phyloP scores from a whole-genome alignment of 805 yeast genomes.

The Zygoascus ofunaensis region DNA sequence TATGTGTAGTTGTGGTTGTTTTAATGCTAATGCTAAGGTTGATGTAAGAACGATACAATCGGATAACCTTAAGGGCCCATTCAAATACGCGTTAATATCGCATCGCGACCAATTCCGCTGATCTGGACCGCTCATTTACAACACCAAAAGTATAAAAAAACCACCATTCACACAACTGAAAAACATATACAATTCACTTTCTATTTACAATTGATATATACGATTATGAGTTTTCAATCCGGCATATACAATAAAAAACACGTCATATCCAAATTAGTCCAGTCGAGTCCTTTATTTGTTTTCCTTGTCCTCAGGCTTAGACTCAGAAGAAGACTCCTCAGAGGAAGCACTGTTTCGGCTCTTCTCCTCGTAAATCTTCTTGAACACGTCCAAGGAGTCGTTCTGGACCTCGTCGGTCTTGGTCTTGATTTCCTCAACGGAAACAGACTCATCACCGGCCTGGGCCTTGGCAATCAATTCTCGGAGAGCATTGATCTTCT shows the following conservation, averaged over 20 bases:
- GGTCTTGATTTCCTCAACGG: conserved; percentile 56
- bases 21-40: no score
- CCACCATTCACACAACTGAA: no score
- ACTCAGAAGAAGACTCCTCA: conserved; percentile 9
- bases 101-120: no score
- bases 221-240: no score
- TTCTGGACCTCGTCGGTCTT: conserved; percentile 79
- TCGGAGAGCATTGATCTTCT: conserved; percentile 53
- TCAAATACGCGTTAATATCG: no score
- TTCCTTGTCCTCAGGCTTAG: conserved; percentile 16
- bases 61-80: no score
- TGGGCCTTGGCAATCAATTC: conserved; percentile 67
- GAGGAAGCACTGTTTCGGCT: conserved; percentile 12
- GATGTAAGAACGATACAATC: no score
- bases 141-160: neutral
- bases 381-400: conserved; percentile 73
- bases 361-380: conserved; percentile 53
- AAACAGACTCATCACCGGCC: conserved; percentile 51
- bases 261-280: neutral
- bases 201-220: neutral
- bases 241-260: neutral
- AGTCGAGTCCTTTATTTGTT: neutral
- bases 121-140: no score
- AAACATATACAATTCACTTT: conserved; percentile 1
- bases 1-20: no score